phyloP scores from a whole-genome alignment of 805 yeast genomes.

The Candida fluviatilis region DNA sequence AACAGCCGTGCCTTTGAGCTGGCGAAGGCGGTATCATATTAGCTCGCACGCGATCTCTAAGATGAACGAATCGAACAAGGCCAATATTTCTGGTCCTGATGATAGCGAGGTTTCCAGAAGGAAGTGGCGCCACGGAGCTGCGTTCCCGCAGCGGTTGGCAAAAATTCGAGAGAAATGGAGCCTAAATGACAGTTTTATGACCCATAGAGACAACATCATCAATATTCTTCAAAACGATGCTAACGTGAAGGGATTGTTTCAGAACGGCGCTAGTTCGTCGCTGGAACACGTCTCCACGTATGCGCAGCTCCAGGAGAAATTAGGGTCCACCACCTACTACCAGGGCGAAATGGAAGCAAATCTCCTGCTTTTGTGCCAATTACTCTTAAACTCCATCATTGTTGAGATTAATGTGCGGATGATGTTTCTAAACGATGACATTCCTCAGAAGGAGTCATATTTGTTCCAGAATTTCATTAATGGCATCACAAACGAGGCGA shows the following conservation, averaged over 20 bases:
- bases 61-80: neutral
- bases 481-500: constrained; percentile 12
- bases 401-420: constrained; percentile 27
- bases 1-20: neutral
- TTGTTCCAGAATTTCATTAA: constrained; percentile 11
- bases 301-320: neutral
- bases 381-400: constrained; percentile 21
- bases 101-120: neutral
- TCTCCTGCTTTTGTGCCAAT: constrained; percentile 17
- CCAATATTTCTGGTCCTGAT: neutral
- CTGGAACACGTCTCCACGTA: constrained; percentile 4
- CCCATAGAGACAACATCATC: constrained; percentile 5
- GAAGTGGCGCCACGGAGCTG: neutral
- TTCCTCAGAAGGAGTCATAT: neutral
- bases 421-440: constrained; percentile 10
- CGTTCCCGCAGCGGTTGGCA: neutral
- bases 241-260: neutral
- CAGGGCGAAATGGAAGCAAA: constrained; percentile 19
- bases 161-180: neutral
- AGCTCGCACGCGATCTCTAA: neutral
- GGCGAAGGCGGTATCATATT: neutral
- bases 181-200: neutral
- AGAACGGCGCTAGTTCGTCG: neutral
- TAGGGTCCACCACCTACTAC: constrained; percentile 8
- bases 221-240: constrained; percentile 5